phyloP scores from a whole-genome alignment of 208 protist species.

The Leishmania major region DNA sequence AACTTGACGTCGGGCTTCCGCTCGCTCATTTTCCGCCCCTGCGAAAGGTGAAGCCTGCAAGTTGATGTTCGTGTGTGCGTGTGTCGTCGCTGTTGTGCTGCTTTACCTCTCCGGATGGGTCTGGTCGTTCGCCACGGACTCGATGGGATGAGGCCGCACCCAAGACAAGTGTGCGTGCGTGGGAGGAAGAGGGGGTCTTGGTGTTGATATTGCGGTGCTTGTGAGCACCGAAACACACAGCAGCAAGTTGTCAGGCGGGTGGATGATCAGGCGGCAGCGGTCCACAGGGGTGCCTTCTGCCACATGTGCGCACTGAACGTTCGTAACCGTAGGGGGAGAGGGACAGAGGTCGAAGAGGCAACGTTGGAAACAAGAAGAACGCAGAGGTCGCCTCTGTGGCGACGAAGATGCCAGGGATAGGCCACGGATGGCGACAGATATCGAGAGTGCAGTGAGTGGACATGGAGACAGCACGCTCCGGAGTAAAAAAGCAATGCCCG shows the following conservation, averaged over 20 bases:
- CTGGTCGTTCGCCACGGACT: neutral
- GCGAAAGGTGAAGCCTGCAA: neutral
- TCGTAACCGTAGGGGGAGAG: neutral
- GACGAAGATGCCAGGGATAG: neutral
- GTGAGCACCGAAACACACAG: neutral
- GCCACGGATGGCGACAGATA: neutral
- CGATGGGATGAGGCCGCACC: neutral
- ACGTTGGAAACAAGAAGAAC: neutral
- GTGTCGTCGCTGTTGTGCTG: neutral
- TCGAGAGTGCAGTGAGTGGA: neutral
- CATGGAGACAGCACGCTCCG: neutral
- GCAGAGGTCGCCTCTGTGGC: neutral
- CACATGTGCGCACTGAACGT: neutral
- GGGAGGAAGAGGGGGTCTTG: neutral
- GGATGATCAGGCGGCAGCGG: neutral
- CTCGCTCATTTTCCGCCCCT: constrained; percentile 58
- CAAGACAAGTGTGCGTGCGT: neutral
- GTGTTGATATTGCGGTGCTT: neutral
- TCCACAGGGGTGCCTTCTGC: neutral
- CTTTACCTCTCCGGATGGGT: neutral
- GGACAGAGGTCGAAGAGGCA: neutral
- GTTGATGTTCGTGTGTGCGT: neutral
- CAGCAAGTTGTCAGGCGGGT: neutral
- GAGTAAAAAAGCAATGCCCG: neutral
- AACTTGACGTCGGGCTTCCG: constrained; percentile 92